These are phyloP conservation scores for Lactarius pseudohatsudake DNA, from an alignment of 768 basidiomycete species.

Conservation along the genomic window DNA sequence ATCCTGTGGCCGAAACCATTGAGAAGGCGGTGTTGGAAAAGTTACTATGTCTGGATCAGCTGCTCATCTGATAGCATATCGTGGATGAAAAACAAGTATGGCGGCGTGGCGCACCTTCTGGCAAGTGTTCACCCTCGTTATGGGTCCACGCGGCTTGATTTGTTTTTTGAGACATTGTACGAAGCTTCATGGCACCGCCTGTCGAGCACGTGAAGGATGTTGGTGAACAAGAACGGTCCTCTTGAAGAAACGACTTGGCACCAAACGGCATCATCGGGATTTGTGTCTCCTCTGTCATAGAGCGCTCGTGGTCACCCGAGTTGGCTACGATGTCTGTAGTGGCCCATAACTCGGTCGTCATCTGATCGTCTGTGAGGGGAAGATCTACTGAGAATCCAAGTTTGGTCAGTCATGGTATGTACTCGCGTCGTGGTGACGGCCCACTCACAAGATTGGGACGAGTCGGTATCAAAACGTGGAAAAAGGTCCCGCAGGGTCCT, in stretches of 20 bases:
- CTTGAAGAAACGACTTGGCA: background rate
- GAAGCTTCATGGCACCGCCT: background rate
- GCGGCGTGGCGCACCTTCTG: background rate
- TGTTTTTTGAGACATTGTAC: background rate
- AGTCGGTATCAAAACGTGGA: background rate
- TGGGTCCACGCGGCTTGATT: background rate
- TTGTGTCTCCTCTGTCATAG: background rate
- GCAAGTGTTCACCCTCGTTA: background rate
- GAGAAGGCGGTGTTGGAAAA: background rate
- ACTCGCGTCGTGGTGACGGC: background rate
- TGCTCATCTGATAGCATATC: background rate
- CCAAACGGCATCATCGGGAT: background rate
- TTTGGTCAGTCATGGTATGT: background rate
- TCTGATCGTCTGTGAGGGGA: background rate
- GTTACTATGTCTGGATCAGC: background rate
- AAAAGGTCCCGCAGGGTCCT: background rate
- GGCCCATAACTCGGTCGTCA: background rate
- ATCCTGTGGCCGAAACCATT: background rate
- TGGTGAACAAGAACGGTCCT: background rate
- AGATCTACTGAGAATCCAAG: background rate
- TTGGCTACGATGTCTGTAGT: background rate
- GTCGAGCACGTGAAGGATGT: background rate
- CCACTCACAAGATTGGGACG: background rate
- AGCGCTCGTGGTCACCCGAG: background rate
- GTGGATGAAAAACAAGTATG: background rate